A percentile compares a stretch with the other conserved stretches of the same genome.
Conservation (phyloP, 108 stramenopile genomes). For the Cylindrotheca fusiformis region DNA sequence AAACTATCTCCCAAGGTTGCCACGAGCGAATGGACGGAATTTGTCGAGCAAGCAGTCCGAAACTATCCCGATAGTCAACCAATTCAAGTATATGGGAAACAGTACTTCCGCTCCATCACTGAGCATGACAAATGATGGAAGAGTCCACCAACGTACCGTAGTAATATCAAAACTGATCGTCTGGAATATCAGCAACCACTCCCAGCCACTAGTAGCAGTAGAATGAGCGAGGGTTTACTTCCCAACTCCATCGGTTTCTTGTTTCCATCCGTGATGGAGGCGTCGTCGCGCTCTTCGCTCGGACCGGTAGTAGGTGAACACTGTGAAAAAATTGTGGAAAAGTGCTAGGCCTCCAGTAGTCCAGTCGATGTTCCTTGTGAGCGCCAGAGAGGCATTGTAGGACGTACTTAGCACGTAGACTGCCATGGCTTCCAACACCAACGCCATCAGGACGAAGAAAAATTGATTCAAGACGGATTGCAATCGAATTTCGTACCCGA, state of each 20-base stretch:
- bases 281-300: background rate
- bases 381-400: background rate
- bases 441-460: constrained; percentile 34
- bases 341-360: constrained; percentile 6
- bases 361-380: constrained; percentile 21
- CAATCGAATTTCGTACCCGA: constrained; percentile 57
- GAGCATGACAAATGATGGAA: no score
- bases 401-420: constrained; percentile 23
- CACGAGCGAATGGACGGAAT: no score
- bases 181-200: no score
- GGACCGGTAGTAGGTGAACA: constrained; percentile 5
- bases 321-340: constrained; percentile 9
- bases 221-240: no score
- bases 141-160: no score
- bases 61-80: no score
- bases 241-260: background rate
- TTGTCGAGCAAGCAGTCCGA: no score
- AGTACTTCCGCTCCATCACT: no score
- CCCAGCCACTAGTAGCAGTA: no score
- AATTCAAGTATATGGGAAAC: no score
- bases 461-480: constrained; percentile 50
- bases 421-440: constrained; percentile 30
- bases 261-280: background rate
- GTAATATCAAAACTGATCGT: no score
- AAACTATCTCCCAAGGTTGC: no score